Evolutionary conservation across 352 stramenopile species (phyloP), one percentile per base, ranked within the genome.

Genomic region (Phytophthora cryptogea): DNA sequence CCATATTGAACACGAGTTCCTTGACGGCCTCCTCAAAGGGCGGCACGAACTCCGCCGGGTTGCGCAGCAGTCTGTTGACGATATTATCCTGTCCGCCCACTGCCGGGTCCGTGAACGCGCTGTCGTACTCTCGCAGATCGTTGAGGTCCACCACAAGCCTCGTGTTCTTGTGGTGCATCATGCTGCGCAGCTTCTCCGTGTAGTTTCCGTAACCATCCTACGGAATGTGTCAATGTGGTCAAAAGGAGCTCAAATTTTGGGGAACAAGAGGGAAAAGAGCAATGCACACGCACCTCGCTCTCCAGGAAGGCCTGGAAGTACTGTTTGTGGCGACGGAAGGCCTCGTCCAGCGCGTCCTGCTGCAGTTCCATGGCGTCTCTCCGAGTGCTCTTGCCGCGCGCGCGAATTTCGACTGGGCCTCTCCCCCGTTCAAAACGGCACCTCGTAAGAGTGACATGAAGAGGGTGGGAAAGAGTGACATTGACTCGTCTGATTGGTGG

Each of bases 81-180:
- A 92, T 92, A 59, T 93, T 93, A 52, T 92, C 82, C 61, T 85
- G 74, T 11, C 54, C 68, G 59, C 59, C 70, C 36, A 78, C 72
- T 23, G 78, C 76, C 31, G 73, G 42, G 64, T 89, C 75, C 35
- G 74, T 81, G 67, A 97, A 92, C 39, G 81, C 77, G 37, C 80
- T 83, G 74, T 97, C 90, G 72, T 96, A 96, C 56, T 95, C 86
- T 52, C 90, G 78, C 36, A 98, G 68, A 57, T 97, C 86, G 60
- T 97, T 96, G 8, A 98, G 75, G 61, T 97, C 85, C 33, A 98
- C 76, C 8, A 94, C 63, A 9, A 98, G 69, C 6, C 92, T 82
- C 47, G 72, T 59, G 43, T 51, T 64, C 45, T 92, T 89, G 48
- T 89, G 72, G 54, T 84, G 82, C 76, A 91, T 91, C 83, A 95